Evolutionary conservation across 257 asterid genomes (phyloP).

Genomic region (Paulownia fortunei): DNA sequence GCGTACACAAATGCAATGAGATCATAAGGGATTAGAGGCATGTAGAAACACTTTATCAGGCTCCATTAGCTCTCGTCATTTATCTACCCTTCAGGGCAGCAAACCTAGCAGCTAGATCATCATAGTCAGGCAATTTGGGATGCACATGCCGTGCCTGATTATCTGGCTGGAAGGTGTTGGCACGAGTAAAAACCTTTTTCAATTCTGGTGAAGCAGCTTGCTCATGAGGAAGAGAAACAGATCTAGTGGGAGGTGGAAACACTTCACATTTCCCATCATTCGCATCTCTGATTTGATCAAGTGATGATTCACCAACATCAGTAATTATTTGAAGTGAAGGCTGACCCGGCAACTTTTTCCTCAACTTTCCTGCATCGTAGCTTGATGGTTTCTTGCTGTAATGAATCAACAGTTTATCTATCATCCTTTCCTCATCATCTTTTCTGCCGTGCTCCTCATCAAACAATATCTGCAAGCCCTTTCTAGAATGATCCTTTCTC

Average conservation of each 20-base stretch:
- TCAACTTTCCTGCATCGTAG: slow-evolving; percentile 47
- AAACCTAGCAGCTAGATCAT: slow-evolving; percentile 89
- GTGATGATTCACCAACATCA: slow-evolving; percentile 55
- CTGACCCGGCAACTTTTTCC: slow-evolving; percentile 40
- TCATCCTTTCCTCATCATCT: slow-evolving; percentile 80
- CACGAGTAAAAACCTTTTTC: slow-evolving; percentile 61
- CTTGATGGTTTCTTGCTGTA: slow-evolving; percentile 83
- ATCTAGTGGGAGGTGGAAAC: slow-evolving; percentile 57
- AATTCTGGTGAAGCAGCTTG: slow-evolving; percentile 46
- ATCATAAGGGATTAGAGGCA: background rate
- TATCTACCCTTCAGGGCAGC: slow-evolving; percentile 81
- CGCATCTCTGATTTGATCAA: slow-evolving; percentile 37
- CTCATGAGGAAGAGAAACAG: slow-evolving; percentile 73
- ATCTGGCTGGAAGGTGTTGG: slow-evolving; percentile 78
- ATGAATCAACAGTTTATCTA: slow-evolving; percentile 81
- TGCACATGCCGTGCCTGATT: slow-evolving; percentile 85
- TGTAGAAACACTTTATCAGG: background rate
- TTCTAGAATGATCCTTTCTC: slow-evolving; percentile 72
- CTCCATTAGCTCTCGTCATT: slow-evolving; percentile 15
- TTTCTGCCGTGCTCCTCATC: slow-evolving; percentile 57
- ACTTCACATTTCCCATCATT: slow-evolving; percentile 38
- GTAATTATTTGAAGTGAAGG: slow-evolving; percentile 31
- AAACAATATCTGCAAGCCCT: slow-evolving; percentile 64
- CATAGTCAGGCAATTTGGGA: slow-evolving; percentile 93
- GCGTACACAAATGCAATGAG: background rate